Evolutionary conservation across 2,329 filamentous ascomycete genomes (phyloP), one percentile per base, ranked within the genome.

Genomic region (Penicillium aurantiogriseum): DNA sequence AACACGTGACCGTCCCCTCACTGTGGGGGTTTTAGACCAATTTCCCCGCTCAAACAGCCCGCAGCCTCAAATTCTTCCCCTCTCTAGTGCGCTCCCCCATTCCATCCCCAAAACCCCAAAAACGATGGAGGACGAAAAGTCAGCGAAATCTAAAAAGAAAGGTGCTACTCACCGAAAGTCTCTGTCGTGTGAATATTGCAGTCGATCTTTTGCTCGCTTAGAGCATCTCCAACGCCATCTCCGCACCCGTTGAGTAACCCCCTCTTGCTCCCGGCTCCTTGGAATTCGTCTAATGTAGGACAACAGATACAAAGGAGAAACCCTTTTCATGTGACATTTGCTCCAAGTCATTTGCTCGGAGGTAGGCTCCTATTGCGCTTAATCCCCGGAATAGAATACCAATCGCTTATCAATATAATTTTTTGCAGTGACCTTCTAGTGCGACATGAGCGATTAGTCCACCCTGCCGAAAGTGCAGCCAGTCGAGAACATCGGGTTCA

Each of bases 161-260:
- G 63, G 63, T 52, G 64, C 72, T 43, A 60, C 74, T 50, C 75
- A 78, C 66, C 74, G 76, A 57, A 80, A 79, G 67, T 79, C 78
- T 13, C 65, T 80, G 43, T 76, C 76, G 27, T 80, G 78, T 66
- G 77, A 79, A 67, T 79, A 79, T 62, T 80, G 77, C 68, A 77
- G 76, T 64, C 69, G 78, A 61, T 74, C 77, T 39, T 80, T 80
- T 68, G 77, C 77, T 54, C 76, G 78, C 50, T 66, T 80, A 61
- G 78, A 80, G 69, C 78, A 80, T 72, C 77, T 80, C 67, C 78
- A 80, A 74, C 74, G 78, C 64, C 78, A 80, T 75, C 77, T 80
- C 72, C 76, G 78, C 72, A 80, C 78, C 63, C 78, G 76, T 78
- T 75, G 74, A 76, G 74, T 74, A 71, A 70, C 71, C 71, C 71